These are phyloP conservation scores for Polyporus tsugae DNA, from an alignment of 1,284 basidiomycete genomes.

Conservation along the genomic window DNA sequence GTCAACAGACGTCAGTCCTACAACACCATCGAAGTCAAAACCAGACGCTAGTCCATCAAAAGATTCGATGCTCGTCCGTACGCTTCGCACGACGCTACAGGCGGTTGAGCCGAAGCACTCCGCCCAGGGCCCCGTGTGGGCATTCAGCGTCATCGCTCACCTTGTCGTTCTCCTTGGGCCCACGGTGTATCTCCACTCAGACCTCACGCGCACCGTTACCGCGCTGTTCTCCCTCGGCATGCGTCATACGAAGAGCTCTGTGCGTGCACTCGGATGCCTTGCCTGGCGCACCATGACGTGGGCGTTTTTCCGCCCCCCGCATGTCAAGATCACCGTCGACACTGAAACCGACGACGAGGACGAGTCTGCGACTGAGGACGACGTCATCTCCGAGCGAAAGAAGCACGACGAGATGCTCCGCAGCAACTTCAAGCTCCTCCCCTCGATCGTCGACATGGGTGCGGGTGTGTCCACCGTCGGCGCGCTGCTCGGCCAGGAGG, in stretches of 20 bases:
- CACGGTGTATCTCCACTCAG: conserved; percentile 53
- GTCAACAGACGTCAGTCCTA: conserved; percentile 36
- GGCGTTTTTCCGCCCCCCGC: conserved; percentile 66
- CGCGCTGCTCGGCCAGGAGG: conserved; percentile 52
- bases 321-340: conserved; percentile 27
- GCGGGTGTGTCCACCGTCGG: conserved; percentile 65
- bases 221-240: conserved; percentile 61
- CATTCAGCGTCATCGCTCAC: conserved; percentile 66
- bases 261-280: conserved; percentile 65
- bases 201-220: conserved; percentile 56
- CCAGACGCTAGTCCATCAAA: conserved; percentile 38
- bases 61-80: conserved; percentile 66
- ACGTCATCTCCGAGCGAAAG: conserved; percentile 41
- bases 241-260: conserved; percentile 65
- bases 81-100: conserved; percentile 66
- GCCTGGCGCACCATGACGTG: conserved; percentile 71
- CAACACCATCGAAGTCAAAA: conserved; percentile 34
- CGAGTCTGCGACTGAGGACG: conserved; percentile 38
- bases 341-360: conserved; percentile 43
- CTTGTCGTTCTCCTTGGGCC: conserved; percentile 70
- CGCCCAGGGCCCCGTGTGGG: conserved; percentile 81
- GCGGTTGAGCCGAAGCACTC: conserved; percentile 61
- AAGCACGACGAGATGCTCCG: conserved; percentile 44
- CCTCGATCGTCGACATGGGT: conserved; percentile 64
- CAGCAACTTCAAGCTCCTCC: conserved; percentile 55